These are phyloP conservation scores for Vitis rupestris DNA, from an alignment of 164 flowering plant species.

Conservation along the genomic window DNA sequence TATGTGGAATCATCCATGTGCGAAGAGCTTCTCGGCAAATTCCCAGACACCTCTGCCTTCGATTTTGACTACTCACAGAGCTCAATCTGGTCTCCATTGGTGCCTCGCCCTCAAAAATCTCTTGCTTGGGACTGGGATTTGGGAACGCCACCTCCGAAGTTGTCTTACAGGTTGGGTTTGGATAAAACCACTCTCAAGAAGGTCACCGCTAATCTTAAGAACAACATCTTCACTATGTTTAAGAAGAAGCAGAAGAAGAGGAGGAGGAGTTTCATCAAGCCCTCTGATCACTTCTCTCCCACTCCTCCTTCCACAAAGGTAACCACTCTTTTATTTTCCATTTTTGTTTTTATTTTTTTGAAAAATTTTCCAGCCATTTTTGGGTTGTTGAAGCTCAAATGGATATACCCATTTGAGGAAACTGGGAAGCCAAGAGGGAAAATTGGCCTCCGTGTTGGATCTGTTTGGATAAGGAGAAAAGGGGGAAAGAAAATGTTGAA, in stretches of 20 bases:
- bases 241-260: slow-evolving; percentile 22
- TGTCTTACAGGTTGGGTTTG: slow-evolving; percentile 18
- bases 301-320: slow-evolving; percentile 23
- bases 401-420: too few species aligned
- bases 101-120: slow-evolving; percentile 35
- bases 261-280: slow-evolving; percentile 2
- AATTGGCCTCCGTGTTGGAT: too few species aligned
- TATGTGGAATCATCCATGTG: slow-evolving; percentile 62
- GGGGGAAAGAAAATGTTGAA: too few species aligned
- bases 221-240: slow-evolving; percentile 1
- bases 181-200: slow-evolving; percentile 9
- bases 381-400: too few species aligned
- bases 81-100: slow-evolving; percentile 82
- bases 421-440: too few species aligned
- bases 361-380: not conserved
- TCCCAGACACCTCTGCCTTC: slow-evolving; percentile 74
- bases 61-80: slow-evolving; percentile 90
- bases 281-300: not conserved
- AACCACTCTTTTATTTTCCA: not conserved
- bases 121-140: slow-evolving; percentile 1
- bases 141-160: slow-evolving; percentile 14
- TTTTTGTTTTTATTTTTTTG: not conserved
- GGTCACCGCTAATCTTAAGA: slow-evolving; percentile 14
- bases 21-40: slow-evolving; percentile 63
- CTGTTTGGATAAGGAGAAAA: too few species aligned